Evolutionary conservation across 202 grass and related monocot species (phyloP), one percentile per base, ranked within the genome.

Genomic region (Saccharum hybrid): DNA sequence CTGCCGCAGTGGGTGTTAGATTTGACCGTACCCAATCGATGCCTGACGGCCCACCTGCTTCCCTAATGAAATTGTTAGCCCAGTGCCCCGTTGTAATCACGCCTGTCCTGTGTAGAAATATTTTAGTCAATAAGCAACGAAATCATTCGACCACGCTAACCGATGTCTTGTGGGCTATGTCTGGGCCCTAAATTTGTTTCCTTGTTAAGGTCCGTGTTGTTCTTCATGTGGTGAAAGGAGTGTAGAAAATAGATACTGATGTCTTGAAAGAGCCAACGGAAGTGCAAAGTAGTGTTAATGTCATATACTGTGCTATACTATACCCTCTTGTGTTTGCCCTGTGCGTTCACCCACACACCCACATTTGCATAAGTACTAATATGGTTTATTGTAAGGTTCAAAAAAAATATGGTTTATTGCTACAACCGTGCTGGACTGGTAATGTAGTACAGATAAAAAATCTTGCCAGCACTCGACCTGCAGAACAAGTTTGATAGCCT

Each of bases 61-160:
- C 11, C 73, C 21, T 37, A 36, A 75, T 54, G 62, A 68, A 86
- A 81, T 57, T 66, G 34, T 36, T 72, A 60, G 61, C 28, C 51
- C 19, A 8, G 12, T 81, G 56, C 56, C n/a, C 56, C 56, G 0
- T 23, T 60, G 84, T 81, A 86, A 68, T 57, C 70, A 66, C 15
- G 40, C 42, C 4, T 59, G 18, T 68, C 61, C 34, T 81, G 28
- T 81, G 77, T 81, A 81, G 66, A 74, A 28, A 10, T 59, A 68
- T 67, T 75, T 46, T 81, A 68, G 37, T 75, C 68, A 81, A 81
- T 86, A 81, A 75, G 34, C 69, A 74, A 68, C 68, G 77, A 78
- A 75, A 81, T 81, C 76, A 86, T 75, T 86, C 64, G 2, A 60
- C 11, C 26, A 38, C 62, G n/a, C 23, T 68, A 60, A 38, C 34